Base-by-base conservation (phyloP, 305 asterid species). In the Caryopteris hybrid region DNA sequence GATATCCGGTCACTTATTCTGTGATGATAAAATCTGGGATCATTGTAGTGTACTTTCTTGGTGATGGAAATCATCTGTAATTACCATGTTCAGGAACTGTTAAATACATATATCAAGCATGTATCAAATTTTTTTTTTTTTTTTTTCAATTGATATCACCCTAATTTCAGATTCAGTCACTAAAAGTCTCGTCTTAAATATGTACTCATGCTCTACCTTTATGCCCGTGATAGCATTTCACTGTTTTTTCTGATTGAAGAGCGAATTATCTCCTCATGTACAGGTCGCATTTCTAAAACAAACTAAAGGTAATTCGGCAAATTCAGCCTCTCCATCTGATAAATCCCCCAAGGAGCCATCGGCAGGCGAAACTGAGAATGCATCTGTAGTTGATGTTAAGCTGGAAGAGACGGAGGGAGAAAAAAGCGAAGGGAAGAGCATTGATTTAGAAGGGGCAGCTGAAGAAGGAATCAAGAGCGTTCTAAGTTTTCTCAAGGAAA, bases 401-500 rank as follows among this genome's bases (percentile, higher is more conserved):
- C 81, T 77, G 20, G 91, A 85, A 74, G 88, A 80, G 58, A 79
- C 68, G 47, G 92, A 89, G 83, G 74, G 84, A 46, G 95, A 85
- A 61, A 90, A 81, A 62, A 74, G 74, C 4, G 89, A 90, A 69
- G 84, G 77, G 33, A 88, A 85, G 83, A 85, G 84, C 78, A 72
- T 85, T 10, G 91, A 85, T 75, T 73, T 86, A 72, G 96, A 90
- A 80, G 97, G 81, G 74, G 96, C 85, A 70, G 87, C 96, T 46
- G 97, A 91, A 79, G 97, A 94, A 74, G 97, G 95, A 76, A 84
- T 91, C 75, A 85, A 81, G 65, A 88, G 88, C 36, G 92, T 91
- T 60, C 80, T 91, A 68, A 94, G 89, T 77, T 94, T 86, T 76
- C 93, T 94, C 13, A 94, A 86, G 81, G 97, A 91, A 25, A 94